Evolutionary conservation across 805 yeast species (phyloP), one percentile per base, ranked within the genome.

Genomic region (Komagataella phaffii): DNA sequence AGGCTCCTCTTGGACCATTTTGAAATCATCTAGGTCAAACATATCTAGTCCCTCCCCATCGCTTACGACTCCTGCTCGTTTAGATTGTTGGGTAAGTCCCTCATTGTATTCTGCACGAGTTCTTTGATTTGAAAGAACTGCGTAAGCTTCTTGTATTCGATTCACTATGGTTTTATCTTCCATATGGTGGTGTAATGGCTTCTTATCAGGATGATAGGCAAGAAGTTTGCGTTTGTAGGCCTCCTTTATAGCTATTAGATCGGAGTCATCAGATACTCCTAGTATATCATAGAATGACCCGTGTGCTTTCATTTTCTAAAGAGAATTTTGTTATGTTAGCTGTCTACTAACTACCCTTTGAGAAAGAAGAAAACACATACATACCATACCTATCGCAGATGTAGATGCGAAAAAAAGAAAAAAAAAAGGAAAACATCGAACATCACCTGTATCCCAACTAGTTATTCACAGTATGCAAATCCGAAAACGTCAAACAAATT

Each of bases 141-240:
- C 59, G 58, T 85, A 89, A 0, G 97, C 96, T 19, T 63, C 66
- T 57, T 83, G 76, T 30, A 89, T 72, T 21, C 66, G 65, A 53
- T 76, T 68, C 7, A 81, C 65, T 30, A 30, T 30, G 40, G 8
- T 30, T 30, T 14, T 3, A 30, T 30, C 40, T 10, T 30, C 40
- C 4, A 68, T 54, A 43, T 59, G 59, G 17, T 53, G 36, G 3
- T 54, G 47, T 18, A 51, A 51, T 44, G 30, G 30, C n/a, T 46
- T 49, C 58, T 89, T 90, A 62, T 91, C 98, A 1, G 98, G 98
- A 64, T 91, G 98, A 2, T 76, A 64, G 3, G 63, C 60, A 1
- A 91, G 68, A 6, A 91, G 71, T 14, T 75, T 75, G 40, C 63
- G 67, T 52, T 74, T 76, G 62, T 90, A 91, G 0, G 95, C 90